Base-by-base conservation (phyloP, 805 yeast genomes). In the Ogataea pilisensis region DNA sequence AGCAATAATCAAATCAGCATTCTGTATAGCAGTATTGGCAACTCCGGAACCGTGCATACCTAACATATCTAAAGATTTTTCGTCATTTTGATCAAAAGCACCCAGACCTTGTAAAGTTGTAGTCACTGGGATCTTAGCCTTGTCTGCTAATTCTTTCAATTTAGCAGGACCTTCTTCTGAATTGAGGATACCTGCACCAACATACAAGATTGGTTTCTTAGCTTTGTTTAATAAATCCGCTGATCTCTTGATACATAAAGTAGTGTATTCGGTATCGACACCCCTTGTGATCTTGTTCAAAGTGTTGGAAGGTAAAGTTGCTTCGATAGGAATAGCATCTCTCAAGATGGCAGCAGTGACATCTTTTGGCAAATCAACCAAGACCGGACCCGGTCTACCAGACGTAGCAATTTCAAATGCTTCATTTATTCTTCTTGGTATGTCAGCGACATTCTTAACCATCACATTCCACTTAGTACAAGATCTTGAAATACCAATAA, bases 391-490 rank as follows among this genome's bases (percentile, higher is more conserved):
- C 38, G 99, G 99, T 65, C 99, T 81, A 35, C 99, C 99, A 43
- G 85, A 69, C 32, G 86, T 84, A 46, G 98, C 98, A 50, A 93
- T 93, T 70, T 91, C 97, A 57, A 93, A 93, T 21, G 98, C 98
- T 70, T 93, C 99, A 64, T 93, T 91, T 61, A 93, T 91, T 60
- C 98, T 78, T 57, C 87, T 78, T 46, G 99, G 99, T 53, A 93
- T 73, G 68, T 93, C 99, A 40, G 90, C 91, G 38, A 93, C 91
- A 60, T 77, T 77, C 66, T 88, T 93, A 44, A 93, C 97, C 99
- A 93, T 93, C 30, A 90, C 97, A 61, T 95, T 93, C 99, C 99
- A 93, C 66, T 93, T 93, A 46, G 99, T 89, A 73, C 99, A 93
- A 7, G 96, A 82, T 62, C 99, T 79, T 4, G 98, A 87, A 58